phyloP scores from a whole-genome alignment of 176 grass and related monocot species.

The Eleusine coracana region DNA sequence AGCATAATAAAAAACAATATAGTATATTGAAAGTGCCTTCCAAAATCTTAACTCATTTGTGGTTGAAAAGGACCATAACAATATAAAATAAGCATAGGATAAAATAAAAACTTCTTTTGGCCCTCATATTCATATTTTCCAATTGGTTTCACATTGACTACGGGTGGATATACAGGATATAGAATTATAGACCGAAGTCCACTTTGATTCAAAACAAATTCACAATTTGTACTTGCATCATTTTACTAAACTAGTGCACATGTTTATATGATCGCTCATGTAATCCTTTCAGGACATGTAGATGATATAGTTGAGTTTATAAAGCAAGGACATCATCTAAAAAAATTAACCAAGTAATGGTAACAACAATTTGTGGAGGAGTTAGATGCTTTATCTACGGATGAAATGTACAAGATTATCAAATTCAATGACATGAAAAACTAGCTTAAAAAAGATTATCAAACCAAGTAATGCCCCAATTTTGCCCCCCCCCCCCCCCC shows the following conservation, averaged over 20 bases:
- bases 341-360: neutral
- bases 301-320: neutral
- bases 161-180: neutral
- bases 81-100: neutral
- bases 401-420: neutral
- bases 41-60: neutral
- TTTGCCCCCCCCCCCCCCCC: neutral
- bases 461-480: neutral
- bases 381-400: neutral
- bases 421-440: neutral
- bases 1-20: neutral
- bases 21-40: neutral
- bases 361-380: neutral
- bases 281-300: neutral
- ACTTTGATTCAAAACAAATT: neutral
- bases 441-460: neutral
- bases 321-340: neutral
- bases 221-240: neutral
- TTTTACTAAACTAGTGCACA: neutral
- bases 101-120: neutral
- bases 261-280: neutral
- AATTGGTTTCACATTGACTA: neutral
- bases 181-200: neutral
- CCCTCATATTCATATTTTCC: neutral
- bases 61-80: neutral